Base-by-base conservation (phyloP, 169 alveolate genomes). In the Besnoitia besnoiti region DNA sequence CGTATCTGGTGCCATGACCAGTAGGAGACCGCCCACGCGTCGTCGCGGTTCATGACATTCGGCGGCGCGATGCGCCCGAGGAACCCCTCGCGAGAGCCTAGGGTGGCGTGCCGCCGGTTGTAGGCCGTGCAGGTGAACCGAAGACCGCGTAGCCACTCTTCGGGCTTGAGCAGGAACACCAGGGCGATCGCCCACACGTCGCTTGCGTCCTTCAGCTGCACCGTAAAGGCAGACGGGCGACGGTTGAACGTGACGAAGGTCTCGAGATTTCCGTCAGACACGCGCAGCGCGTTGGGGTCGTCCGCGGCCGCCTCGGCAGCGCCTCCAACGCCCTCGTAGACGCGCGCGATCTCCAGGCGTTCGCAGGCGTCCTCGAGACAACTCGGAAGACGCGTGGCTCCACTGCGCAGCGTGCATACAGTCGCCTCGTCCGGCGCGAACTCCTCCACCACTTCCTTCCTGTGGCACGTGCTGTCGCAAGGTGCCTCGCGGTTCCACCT, bases 61-160 rank as follows among this genome's bases (percentile, higher is more conserved):
- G 61, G 51, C 0, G 87, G 87, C 0, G 87, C 61, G 16, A 77
- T 27, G 42, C 87, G 42, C 4, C 87, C 87, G 37, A 77, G 50
- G 87, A 77, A 30, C 8, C 87, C 87, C 21, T 46, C 59, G 24
- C 87, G 50, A 27, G 59, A 21, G 7, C 30, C 87, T 39, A 77
- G 0, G 47, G 59, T 39, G 27, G 35, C 40, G 12, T 27, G 47
- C 37, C 19, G 59, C n/a, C 87, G 50, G 35, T 77, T 59, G 35
- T 42, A 77, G 19, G 59, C 61, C 35, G n/a, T 59, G n/a, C 87
- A 77, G 33, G 87, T 30, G 87, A 77, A 27, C 40, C 87, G 33
- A 27, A 27, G 33, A 39, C 62, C 87, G 0, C n/a, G 0, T 4
- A 3, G 33, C 87, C 87, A 77, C 21, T 42, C 40, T 30, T 40